Percentiles rank a stretch among this genome's conserved stretches.
Conservation (phyloP, 2,329 filamentous ascomycete species). For the Pseudogymnoascus sp. region DNA sequence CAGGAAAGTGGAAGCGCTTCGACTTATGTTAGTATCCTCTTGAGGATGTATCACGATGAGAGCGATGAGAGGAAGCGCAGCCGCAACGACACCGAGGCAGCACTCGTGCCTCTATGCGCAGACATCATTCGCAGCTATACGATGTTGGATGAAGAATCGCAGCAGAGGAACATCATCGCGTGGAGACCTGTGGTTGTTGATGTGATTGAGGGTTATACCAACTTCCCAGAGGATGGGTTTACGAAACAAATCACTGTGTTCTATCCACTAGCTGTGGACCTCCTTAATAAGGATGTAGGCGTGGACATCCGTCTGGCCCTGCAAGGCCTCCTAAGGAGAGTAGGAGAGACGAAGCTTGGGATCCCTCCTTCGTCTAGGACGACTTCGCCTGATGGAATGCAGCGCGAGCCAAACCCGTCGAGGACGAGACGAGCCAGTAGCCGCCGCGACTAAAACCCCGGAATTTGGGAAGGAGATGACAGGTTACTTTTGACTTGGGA, state of each 20-base stretch:
- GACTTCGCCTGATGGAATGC: slow-evolving; percentile 4
- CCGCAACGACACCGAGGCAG: slow-evolving; percentile 77
- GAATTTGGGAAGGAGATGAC: background rate
- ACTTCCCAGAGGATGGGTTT: slow-evolving; percentile 75
- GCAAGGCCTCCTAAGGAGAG: slow-evolving; percentile 66
- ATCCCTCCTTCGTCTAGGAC: slow-evolving; percentile 19
- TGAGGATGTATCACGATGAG: slow-evolving; percentile 94
- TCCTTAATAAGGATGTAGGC: slow-evolving; percentile 75
- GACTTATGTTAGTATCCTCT: slow-evolving; percentile 91
- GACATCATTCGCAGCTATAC: slow-evolving; percentile 88
- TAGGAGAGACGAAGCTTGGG: slow-evolving; percentile 68
- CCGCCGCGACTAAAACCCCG: background rate
- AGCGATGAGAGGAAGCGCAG: slow-evolving; percentile 72
- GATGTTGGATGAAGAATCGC: slow-evolving; percentile 84
- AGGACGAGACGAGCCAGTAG: slow-evolving; percentile 2
- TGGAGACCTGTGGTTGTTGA: slow-evolving; percentile 97
- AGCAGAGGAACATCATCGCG: slow-evolving; percentile 92
- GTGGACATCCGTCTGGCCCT: slow-evolving; percentile 71
- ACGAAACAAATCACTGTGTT: slow-evolving; percentile 71
- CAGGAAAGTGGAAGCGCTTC: slow-evolving; percentile 89
- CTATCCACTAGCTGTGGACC: slow-evolving; percentile 76
- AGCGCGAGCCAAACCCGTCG: background rate
- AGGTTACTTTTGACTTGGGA: background rate
- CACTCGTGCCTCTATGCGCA: slow-evolving; percentile 86
- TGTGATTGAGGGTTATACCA: slow-evolving; percentile 85